These are phyloP conservation scores for Claviceps cyperi DNA, from an alignment of 2,329 filamentous ascomycete species.

Conservation along the genomic window DNA sequence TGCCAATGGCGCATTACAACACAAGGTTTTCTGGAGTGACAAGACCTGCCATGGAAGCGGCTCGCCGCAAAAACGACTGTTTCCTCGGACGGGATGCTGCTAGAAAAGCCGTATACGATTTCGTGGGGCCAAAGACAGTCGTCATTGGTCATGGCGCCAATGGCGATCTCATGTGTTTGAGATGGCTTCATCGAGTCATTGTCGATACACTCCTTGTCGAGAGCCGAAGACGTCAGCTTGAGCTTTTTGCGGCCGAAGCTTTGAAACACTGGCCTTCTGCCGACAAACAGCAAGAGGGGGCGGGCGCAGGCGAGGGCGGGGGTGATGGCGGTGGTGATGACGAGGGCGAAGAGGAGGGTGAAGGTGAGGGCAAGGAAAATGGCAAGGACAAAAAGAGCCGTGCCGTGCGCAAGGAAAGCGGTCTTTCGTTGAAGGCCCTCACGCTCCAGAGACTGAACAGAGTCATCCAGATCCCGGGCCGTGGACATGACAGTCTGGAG, in stretches of 20 bases:
- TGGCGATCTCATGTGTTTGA: slow-evolving; percentile 27
- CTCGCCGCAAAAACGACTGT: slow-evolving; percentile 17
- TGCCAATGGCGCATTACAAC: slow-evolving; percentile 32
- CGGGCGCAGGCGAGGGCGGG: neutral
- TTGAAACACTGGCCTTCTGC: neutral
- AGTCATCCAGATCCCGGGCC: slow-evolving; percentile 22
- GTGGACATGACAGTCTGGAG: slow-evolving; percentile 29
- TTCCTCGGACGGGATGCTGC: slow-evolving; percentile 28
- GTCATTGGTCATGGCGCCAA: slow-evolving; percentile 31
- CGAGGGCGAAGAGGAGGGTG: slow-evolving; percentile 1
- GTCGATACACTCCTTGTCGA: slow-evolving; percentile 31
- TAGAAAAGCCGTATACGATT: slow-evolving; percentile 26
- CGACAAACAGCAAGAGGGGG: slow-evolving; percentile 5
- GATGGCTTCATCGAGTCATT: slow-evolving; percentile 31
- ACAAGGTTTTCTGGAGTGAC: slow-evolving; percentile 36
- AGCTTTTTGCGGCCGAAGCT: neutral
- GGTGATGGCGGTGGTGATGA: neutral
- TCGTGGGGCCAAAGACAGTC: slow-evolving; percentile 30
- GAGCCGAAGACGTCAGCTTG: slow-evolving; percentile 7
- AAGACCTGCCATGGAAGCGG: slow-evolving; percentile 21
- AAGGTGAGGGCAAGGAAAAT: neutral
- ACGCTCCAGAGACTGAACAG: slow-evolving; percentile 21
- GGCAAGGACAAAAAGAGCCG: neutral
- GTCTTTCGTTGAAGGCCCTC: slow-evolving; percentile 25
- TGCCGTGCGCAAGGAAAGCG: slow-evolving; percentile 5